Conservation (phyloP, 225 moss, liverwort and hornwort genomes). For the Takakia lepidozioides region DNA sequence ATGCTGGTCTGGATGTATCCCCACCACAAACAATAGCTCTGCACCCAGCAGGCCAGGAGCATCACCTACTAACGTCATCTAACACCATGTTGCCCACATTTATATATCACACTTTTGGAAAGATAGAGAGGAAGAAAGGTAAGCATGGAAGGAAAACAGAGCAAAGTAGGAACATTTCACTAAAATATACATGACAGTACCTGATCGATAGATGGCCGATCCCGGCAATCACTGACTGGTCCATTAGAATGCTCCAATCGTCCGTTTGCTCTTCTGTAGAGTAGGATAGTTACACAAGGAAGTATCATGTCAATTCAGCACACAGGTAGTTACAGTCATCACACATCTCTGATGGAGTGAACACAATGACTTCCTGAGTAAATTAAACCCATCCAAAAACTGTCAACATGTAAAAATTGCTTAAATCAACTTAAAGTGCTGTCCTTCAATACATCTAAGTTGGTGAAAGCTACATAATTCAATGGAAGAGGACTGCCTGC, state of each 20-base stretch:
- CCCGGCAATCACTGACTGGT: slow-evolving; percentile 80
- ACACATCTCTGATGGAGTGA: no score
- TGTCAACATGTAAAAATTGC: no score
- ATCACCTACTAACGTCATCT: no score
- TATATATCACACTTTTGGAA: no score
- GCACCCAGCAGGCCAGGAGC: slow-evolving; percentile 6
- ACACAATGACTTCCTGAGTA: no score
- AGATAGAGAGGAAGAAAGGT: background rate
- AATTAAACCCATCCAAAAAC: no score
- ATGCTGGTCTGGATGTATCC: slow-evolving; percentile 75
- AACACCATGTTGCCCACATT: no score
- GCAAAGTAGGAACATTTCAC: background rate
- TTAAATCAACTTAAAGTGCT: no score
- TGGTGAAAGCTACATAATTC: background rate
- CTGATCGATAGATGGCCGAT: slow-evolving; percentile 86
- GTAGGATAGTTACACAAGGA: no score
- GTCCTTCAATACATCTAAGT: no score
- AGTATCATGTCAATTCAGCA: no score
- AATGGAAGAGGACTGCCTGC: slow-evolving; percentile 7
- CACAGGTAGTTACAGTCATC: no score
- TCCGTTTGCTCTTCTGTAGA: slow-evolving; percentile 71
- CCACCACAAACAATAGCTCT: slow-evolving; percentile 83
- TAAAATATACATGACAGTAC: slow-evolving; percentile 13
- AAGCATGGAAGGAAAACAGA: background rate
- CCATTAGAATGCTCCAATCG: slow-evolving; percentile 88